phyloP scores from a whole-genome alignment of 345 rosid genomes.

The Heritiera fomes region DNA sequence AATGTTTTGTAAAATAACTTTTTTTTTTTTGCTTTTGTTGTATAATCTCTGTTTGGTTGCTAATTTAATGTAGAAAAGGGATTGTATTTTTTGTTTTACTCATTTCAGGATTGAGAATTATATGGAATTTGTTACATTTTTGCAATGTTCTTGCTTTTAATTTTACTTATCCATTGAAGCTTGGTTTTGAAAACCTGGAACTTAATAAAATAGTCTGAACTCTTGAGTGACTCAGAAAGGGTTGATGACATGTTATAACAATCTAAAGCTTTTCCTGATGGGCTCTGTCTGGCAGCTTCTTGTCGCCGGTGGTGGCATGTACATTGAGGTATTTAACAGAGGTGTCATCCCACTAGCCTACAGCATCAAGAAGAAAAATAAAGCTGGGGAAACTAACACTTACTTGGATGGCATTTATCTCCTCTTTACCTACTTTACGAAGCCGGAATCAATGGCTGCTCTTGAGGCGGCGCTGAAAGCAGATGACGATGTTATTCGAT shows the following conservation, averaged over 20 bases:
- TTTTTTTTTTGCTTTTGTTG: neutral
- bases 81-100: too few relatives aligned
- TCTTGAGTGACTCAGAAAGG: neutral
- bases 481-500: conserved; percentile 79
- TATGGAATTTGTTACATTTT: neutral
- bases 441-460: conserved; percentile 64
- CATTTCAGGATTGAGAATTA: neutral
- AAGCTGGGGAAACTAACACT: conserved; percentile 76
- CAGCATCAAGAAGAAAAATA: conserved; percentile 84
- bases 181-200: neutral
- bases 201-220: neutral
- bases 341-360: conserved; percentile 92
- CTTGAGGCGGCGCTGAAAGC: conserved; percentile 52
- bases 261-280: conserved; percentile 11
- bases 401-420: conserved; percentile 91
- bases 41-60: conserved; percentile 8
- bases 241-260: neutral
- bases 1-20: neutral
- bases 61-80: neutral
- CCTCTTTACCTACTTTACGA: conserved; percentile 88
- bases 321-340: conserved; percentile 91
- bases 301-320: conserved; percentile 99
- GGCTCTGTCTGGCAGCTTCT: conserved; percentile 56
- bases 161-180: neutral
- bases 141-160: neutral